Base-by-base conservation (phyloP, 2,329 filamentous ascomycete genomes). In the Microdochium nivale region DNA sequence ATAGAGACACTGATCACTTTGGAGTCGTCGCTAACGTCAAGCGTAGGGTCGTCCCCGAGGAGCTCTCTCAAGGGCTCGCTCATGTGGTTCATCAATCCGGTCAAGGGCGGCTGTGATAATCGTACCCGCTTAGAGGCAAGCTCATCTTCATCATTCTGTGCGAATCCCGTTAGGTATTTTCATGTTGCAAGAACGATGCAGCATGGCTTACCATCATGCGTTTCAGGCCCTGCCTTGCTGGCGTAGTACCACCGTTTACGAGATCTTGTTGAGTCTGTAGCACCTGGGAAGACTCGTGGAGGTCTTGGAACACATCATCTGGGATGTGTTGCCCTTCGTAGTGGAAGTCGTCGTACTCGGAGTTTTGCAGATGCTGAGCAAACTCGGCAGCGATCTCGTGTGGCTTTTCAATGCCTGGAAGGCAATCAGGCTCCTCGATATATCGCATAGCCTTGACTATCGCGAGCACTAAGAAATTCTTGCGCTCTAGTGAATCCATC, bases 321-420 rank as follows among this genome's bases (percentile, higher is more conserved):
- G 78, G 77, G 2, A 83, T 60, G 2, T 65, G 55, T 9, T 74
- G 68, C 2, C 76, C 70, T 14, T 74, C 70, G 74, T 74, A 83
- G 3, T 65, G 61, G 37, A 79, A 67, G 9, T 65, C 65, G 35
- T 55, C 60, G 46, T 58, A 69, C 16, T 65, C 60, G 40, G 59
- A 68, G 52, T 58, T 67, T 49, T 72, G 70, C 11, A 80, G 58
- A 49, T 74, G 73, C 25, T 70, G 66, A 16, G 70, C 65, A 58
- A 83, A 81, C 1, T 67, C 59, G 35, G 67, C 62, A 8, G 79
- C 79, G 16, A 74, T 64, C 32, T 75, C 65, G 52, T 77, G 67
- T 1, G 77, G 76, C 48, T 75, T 70, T 7, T 57, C 61, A 35
- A 68, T 64, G 3, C 67, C 66, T 8, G 40, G 40, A 13, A 44